These are phyloP conservation scores for Botryosphaeria dothidea DNA, from an alignment of 2,329 filamentous ascomycete genomes.

Conservation along the genomic window DNA sequence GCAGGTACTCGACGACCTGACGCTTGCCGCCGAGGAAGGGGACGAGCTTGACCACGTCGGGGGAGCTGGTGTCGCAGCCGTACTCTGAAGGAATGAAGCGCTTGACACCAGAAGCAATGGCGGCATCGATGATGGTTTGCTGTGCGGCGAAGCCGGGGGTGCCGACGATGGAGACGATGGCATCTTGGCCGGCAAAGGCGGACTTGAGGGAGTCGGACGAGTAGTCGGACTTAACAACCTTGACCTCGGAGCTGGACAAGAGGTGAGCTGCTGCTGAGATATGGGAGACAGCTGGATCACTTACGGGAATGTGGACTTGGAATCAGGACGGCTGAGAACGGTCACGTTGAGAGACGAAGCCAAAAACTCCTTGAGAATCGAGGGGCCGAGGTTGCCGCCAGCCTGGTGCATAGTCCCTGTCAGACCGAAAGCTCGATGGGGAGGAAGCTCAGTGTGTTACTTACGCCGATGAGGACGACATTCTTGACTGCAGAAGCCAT, in stretches of 20 bases:
- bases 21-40: slow-evolving; percentile 56
- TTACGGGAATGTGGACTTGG: slow-evolving; percentile 25
- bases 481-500: slow-evolving; percentile 17
- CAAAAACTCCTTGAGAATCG: slow-evolving; percentile 32
- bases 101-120: slow-evolving; percentile 60
- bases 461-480: slow-evolving; percentile 15
- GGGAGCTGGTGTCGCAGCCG: slow-evolving; percentile 44
- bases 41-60: slow-evolving; percentile 41
- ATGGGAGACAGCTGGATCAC: not conserved
- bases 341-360: slow-evolving; percentile 27
- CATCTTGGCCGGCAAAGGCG: slow-evolving; percentile 59
- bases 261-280: not conserved
- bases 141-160: slow-evolving; percentile 47
- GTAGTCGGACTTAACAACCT: slow-evolving; percentile 52
- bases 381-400: slow-evolving; percentile 31
- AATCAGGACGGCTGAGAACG: slow-evolving; percentile 32
- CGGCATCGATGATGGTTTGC: slow-evolving; percentile 57
- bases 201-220: slow-evolving; percentile 49
- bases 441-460: not conserved
- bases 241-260: slow-evolving; percentile 9
- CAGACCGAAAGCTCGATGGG: not conserved
- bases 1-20: slow-evolving; percentile 54
- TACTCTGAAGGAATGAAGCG: slow-evolving; percentile 66
- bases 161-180: slow-evolving; percentile 53
- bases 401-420: slow-evolving; percentile 18